Percentiles rank a stretch among this genome's conserved stretches.
phyloP scores from a whole-genome alignment of 164 flowering plant genomes.

The Vitis amurensis region DNA sequence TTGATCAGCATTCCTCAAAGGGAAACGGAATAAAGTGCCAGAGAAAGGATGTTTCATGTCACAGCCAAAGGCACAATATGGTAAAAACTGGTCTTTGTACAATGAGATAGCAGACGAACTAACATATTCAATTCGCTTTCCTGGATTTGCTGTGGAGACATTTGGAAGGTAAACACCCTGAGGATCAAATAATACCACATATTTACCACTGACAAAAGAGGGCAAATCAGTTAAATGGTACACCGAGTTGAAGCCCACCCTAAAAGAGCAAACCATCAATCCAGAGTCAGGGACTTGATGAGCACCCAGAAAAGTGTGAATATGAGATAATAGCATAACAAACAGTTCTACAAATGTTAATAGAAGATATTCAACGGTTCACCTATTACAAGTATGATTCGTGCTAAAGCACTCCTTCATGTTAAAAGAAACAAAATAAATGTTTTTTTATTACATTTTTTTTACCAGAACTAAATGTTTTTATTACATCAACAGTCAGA shows the following conservation, averaged over 20 bases:
- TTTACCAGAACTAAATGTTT: too few relatives aligned
- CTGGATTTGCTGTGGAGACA: conserved; percentile 86
- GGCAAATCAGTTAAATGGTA: conserved; percentile 96
- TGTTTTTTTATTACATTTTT: too few relatives aligned
- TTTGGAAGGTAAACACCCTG: conserved; percentile 87
- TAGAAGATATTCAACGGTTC: too few relatives aligned
- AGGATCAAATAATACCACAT: conserved; percentile 92
- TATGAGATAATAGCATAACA: too few relatives aligned
- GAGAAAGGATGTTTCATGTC: conserved; percentile 74
- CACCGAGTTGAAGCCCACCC: conserved; percentile 98
- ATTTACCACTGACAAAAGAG: conserved; percentile 91
- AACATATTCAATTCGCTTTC: conserved; percentile 88
- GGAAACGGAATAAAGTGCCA: conserved; percentile 96
- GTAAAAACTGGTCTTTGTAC: conserved; percentile 79
- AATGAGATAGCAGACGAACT: conserved; percentile 72
- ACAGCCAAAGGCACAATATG: conserved; percentile 92
- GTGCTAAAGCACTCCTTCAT: too few relatives aligned
- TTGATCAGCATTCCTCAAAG: conserved; percentile 85
- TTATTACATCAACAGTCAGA: too few relatives aligned
- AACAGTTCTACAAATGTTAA: too few relatives aligned
- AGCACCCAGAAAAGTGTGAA: too few relatives aligned
- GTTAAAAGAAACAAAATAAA: too few relatives aligned
- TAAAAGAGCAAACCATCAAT: conserved; percentile 25
- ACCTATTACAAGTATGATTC: too few relatives aligned
- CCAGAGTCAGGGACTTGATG: not conserved